Evolutionary conservation across 192 early-diverging fungal genomes (phyloP), one percentile per base, ranked within the genome.

Genomic region (Dimargaris cristalligena): DNA sequence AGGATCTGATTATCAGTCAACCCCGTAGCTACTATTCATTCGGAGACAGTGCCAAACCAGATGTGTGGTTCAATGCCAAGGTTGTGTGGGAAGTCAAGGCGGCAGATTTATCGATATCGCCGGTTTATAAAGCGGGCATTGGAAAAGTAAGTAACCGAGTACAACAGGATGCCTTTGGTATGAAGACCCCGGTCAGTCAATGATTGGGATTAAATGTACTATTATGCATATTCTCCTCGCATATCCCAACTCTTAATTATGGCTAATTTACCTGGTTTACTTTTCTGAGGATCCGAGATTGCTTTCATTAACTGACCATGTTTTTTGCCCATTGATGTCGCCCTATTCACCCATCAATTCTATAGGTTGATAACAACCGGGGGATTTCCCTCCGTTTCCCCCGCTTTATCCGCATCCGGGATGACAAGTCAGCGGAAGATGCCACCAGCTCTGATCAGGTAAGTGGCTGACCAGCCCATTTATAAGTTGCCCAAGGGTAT

Each of bases 351-450:
- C n/a, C n/a, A n/a, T n/a, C 66, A 55, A 57, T 38, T 31, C 10
- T 72, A 49, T 72, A 84, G 81, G 65, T 86, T 29, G 89, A 95
- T 60, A 60, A 72, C 3, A 68, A 62, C 63, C 96, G 94, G 71
- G 96, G 96, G 11, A 87, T 99, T 35, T 94, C 91, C 32, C 74
- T 99, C 56, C 88, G 96, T 34, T 99, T 99, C 72, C 96, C 96
- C 38, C 75, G 96, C 30, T 99, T 99, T 65, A 85, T 98, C 60
- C 80, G 91, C 34, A 67, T 97, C 16, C 79, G 97, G 13, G 94
- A 98, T 35, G 97, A 99, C 73, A 99, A 99, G 73, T 68, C 69
- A 4, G 83, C 94, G 0, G 91, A 94, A 65, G 80, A 91, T 66
- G 92, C 94, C 26, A 99, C 97, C 2, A 82, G 78, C 20, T 84